phyloP scores from a whole-genome alignment of 2,329 filamentous ascomycete genomes.

The Fusarium torreyae region DNA sequence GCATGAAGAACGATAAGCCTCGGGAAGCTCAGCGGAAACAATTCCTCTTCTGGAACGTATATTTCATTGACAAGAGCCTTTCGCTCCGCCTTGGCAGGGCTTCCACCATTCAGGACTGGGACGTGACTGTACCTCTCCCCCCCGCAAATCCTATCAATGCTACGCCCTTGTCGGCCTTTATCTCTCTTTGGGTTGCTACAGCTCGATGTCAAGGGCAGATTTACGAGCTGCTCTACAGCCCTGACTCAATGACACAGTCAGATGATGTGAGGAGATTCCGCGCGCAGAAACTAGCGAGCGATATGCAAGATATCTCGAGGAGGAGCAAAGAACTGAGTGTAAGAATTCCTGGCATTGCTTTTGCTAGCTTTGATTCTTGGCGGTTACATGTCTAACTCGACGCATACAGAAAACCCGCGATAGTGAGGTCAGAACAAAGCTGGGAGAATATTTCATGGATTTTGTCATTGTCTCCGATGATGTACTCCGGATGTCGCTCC shows the following conservation, averaged over 20 bases:
- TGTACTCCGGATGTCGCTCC: slow-evolving; percentile 59
- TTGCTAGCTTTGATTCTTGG: background rate
- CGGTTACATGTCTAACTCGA: slow-evolving; percentile 8
- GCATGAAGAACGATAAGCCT: slow-evolving; percentile 44
- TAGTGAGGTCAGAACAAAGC: slow-evolving; percentile 42
- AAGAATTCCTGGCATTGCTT: background rate
- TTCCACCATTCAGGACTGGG: slow-evolving; percentile 70
- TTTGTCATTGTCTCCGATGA: slow-evolving; percentile 58
- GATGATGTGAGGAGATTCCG: slow-evolving; percentile 54
- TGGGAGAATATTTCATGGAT: slow-evolving; percentile 53
- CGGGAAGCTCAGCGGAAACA: slow-evolving; percentile 42
- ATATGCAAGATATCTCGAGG: slow-evolving; percentile 51
- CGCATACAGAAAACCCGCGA: slow-evolving; percentile 34
- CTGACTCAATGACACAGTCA: slow-evolving; percentile 56
- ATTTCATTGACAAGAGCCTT: slow-evolving; percentile 69
- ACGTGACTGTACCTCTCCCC: slow-evolving; percentile 62
- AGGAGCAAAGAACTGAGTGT: slow-evolving; percentile 37
- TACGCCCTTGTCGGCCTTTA: slow-evolving; percentile 53
- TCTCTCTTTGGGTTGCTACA: slow-evolving; percentile 65
- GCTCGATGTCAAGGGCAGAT: slow-evolving; percentile 70
- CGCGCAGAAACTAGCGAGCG: slow-evolving; percentile 52
- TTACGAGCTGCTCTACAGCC: slow-evolving; percentile 69
- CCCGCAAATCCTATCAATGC: slow-evolving; percentile 52
- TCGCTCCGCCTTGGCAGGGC: slow-evolving; percentile 69
- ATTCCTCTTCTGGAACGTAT: slow-evolving; percentile 70